Base-by-base conservation (phyloP, 2,329 filamentous ascomycete genomes). In the Sporothrix globosa region DNA sequence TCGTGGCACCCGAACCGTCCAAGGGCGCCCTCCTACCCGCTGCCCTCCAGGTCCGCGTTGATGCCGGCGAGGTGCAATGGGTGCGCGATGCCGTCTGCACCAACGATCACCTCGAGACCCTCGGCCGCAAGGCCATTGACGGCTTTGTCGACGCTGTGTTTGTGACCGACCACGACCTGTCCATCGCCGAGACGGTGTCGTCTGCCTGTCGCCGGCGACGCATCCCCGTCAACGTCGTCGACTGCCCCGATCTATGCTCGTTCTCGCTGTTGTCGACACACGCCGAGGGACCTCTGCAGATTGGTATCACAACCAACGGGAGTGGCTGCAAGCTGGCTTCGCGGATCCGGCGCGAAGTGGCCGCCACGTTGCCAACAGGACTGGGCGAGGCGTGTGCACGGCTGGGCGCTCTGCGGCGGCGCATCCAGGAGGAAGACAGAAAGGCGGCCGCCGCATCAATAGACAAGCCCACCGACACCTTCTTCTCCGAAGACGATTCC, bases 231-330 rank as follows among this genome's bases (percentile, higher is more conserved):
- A 99, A 99, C 80, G 93, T 98, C 34, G 88, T 93, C 72, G 96
- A 99, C 81, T 88, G 92, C 0, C 92, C 95, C 0, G 85, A 88
- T 46, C 89, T 98, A 19, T 97, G 93, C 82, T 92, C 92, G 34
- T 97, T 99, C 79, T 91, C 91, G 5, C 85, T 99, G 68, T 88
- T 98, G 60, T 96, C 93, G 30, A 96, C 92, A 9, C 90, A 98
- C 79, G 89, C 87, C 69, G 94, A 97, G 77, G 96, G 96, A 0
- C 95, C 96, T 11, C 84, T 99, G 53, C 96, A 98, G 78, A 91
- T 99, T 72, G 96, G 96, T 73, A 91, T 99, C 71, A 98, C 96
- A 3, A 98, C 96, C 0, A 97, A 96, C 71, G 95, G 96, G 24
- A 90, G 92, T 75, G 96, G 96, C 1, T 98, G 96, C 83, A 97